phyloP scores from a whole-genome alignment of 768 basidiomycete genomes.

The Cytidiella melzeri region DNA sequence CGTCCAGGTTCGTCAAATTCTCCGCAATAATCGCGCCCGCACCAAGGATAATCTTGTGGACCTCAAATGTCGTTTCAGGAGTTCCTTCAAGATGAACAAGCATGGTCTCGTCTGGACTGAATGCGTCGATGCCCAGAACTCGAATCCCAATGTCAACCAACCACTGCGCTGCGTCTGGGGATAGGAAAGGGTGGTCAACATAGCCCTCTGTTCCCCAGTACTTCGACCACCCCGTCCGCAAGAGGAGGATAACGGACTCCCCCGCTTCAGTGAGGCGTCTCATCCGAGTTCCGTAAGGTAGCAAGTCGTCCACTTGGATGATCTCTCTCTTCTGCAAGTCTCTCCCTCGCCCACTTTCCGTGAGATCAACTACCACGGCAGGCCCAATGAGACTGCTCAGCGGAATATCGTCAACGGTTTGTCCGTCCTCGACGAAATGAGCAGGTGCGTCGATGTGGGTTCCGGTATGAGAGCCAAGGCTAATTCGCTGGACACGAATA shows the following conservation, averaged over 20 bases:
- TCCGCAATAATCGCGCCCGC: conserved; percentile 60
- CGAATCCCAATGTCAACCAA: conserved; percentile 46
- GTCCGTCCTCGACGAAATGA: conserved; percentile 56
- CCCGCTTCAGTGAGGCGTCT: conserved; percentile 6
- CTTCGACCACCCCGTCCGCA: conserved; percentile 58
- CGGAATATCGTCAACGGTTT: conserved; percentile 51
- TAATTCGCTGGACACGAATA: conserved; percentile 42
- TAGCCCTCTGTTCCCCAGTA: conserved; percentile 46
- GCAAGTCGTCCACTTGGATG: conserved; percentile 16
- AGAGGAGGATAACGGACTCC: conserved; percentile 39
- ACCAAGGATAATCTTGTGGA: conserved; percentile 56
- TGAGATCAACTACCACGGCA: conserved; percentile 47
- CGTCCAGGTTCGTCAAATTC: conserved; percentile 55
- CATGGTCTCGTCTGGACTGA: conserved; percentile 51
- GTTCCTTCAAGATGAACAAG: conserved; percentile 11
- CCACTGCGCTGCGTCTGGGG: conserved; percentile 41
- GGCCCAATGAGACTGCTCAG: conserved; percentile 44
- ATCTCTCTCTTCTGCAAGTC: conserved; percentile 7
- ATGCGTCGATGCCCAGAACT: conserved; percentile 55
- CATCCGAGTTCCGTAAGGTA: conserved; percentile 30
- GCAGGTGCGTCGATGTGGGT: conserved; percentile 78
- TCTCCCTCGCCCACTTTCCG: background rate
- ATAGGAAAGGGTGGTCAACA: conserved; percentile 59
- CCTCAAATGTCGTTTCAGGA: conserved; percentile 17
- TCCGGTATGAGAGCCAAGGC: conserved; percentile 63